These are phyloP conservation scores for Coemansia sp. DNA, from an alignment of 192 early-diverging fungal genomes.

Conservation along the genomic window DNA sequence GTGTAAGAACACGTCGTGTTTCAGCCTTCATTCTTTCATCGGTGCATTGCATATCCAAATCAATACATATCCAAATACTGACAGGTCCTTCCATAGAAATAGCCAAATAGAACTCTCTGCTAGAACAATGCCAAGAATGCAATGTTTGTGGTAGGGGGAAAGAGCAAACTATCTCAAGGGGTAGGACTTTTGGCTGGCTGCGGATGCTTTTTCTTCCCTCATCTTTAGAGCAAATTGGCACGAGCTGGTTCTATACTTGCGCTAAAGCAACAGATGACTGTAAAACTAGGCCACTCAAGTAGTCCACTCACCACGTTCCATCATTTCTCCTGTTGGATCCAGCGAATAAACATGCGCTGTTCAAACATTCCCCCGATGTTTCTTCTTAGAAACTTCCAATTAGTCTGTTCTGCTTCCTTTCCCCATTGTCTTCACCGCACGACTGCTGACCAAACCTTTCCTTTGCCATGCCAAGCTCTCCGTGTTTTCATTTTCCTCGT, in stretches of 20 bases:
- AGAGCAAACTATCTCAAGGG: background rate
- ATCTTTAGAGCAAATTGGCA: background rate
- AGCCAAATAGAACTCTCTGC: too few species aligned
- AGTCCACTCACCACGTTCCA: background rate
- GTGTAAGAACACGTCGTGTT: too few species aligned
- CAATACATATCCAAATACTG: too few species aligned
- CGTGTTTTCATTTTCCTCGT: background rate
- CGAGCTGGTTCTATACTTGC: background rate
- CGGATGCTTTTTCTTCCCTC: background rate
- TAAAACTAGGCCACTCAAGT: background rate
- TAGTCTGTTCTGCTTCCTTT: conserved; percentile 11
- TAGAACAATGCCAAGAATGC: too few species aligned
- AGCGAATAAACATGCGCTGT: background rate
- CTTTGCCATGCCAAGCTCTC: background rate
- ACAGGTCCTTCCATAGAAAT: too few species aligned
- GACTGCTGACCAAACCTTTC: background rate
- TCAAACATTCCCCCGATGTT: background rate
- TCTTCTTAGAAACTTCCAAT: conserved; percentile 21
- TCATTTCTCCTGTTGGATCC: background rate
- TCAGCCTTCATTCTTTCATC: too few species aligned
- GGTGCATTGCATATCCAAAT: too few species aligned
- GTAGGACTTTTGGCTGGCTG: background rate
- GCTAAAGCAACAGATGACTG: background rate
- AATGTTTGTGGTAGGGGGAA: too few species aligned
- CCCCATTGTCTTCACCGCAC: background rate